A percentile compares a stretch with the other conserved stretches of the same genome.
Evolutionary conservation across 441 rosid genomes (phyloP).

Genomic region (Bruguiera hainesii): DNA sequence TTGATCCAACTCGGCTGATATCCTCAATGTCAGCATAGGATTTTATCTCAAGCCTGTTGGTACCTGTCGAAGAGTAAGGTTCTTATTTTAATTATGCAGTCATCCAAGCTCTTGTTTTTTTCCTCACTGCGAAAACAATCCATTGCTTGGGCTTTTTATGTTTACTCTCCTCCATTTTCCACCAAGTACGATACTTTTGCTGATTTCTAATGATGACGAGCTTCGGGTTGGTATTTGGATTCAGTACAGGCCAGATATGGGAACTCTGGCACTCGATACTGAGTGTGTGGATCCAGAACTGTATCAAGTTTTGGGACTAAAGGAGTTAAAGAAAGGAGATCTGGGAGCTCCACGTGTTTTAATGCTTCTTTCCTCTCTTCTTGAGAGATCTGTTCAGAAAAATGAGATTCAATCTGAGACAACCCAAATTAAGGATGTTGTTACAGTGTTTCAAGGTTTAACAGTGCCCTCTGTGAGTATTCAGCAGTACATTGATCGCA

Average conservation of each 20-base stretch:
- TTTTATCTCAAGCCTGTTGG: background rate
- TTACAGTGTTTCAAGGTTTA: slow-evolving; percentile 59
- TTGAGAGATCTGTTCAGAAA: slow-evolving; percentile 52
- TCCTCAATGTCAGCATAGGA: background rate
- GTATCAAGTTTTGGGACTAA: slow-evolving; percentile 61
- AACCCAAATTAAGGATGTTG: slow-evolving; percentile 26
- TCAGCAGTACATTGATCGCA: slow-evolving; percentile 64
- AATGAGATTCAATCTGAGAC: slow-evolving; percentile 38
- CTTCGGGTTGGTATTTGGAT: slow-evolving; percentile 20
- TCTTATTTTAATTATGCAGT: no score
- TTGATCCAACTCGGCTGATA: background rate
- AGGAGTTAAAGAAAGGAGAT: slow-evolving; percentile 41
- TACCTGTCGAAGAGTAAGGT: no score
- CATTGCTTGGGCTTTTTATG: no score
- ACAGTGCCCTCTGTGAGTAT: slow-evolving; percentile 64
- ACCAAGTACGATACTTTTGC: slow-evolving; percentile 1
- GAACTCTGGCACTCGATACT: slow-evolving; percentile 30
- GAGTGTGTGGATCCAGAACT: slow-evolving; percentile 38
- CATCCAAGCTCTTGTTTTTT: no score
- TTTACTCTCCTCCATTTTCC: background rate
- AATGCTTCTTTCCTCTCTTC: slow-evolving; percentile 54
- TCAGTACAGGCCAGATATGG: slow-evolving; percentile 49
- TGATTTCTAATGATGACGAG: slow-evolving; percentile 5
- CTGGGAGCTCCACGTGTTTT: slow-evolving; percentile 47
- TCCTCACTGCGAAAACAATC: no score